Base-by-base conservation (phyloP, 176 grass and related monocot genomes). In the Carex littledalei region DNA sequence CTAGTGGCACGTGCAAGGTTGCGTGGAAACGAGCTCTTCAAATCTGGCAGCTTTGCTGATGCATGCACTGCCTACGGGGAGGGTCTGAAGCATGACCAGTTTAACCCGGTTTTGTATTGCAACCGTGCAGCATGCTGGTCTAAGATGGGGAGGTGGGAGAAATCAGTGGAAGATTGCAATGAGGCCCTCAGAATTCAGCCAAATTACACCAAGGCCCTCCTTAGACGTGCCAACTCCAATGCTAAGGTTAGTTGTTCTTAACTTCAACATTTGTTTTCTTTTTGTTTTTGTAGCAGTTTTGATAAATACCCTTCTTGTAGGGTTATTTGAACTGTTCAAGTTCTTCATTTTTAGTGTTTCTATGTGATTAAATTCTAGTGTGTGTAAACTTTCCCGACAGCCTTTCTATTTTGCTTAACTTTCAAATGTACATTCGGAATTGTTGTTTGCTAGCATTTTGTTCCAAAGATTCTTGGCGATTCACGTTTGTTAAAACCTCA, bases 41-140 rank as follows among this genome's bases (percentile, higher is more conserved):
- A 92, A 81, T 94, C 90, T 9, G 87, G 91, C 76, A 93, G 89
- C 47, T 99, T 94, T 86, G 69, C 85, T 32, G 96, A 99, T 86
- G 96, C 96, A 3, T 95, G 83, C 58, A 90, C 91, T 85, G 93
- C 96, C 16, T 99, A 99, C 68, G 93, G 96, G 37, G 93, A 95
- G 86, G 96, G 96, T 45, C 93, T 99, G 26, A 99, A 93, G 84
- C 90, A 89, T 58, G 90, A 94, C 34, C 87, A 91, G 17, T 92
- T 85, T 63, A 99, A 99, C 90, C 78, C 96, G 32, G 93, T 99
- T 45, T 87, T 99, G 21, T 81, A 94, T 68, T 99, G 96, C 87
- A 99, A 99, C 78, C 90, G 96, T 80, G 96, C 96, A 57, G 96
- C 96, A 74, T 95, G 96, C 61, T 87, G 93, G 86, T 93, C 88